Conservation (phyloP, 306 rosid genomes). For the Sophora flavescens region DNA sequence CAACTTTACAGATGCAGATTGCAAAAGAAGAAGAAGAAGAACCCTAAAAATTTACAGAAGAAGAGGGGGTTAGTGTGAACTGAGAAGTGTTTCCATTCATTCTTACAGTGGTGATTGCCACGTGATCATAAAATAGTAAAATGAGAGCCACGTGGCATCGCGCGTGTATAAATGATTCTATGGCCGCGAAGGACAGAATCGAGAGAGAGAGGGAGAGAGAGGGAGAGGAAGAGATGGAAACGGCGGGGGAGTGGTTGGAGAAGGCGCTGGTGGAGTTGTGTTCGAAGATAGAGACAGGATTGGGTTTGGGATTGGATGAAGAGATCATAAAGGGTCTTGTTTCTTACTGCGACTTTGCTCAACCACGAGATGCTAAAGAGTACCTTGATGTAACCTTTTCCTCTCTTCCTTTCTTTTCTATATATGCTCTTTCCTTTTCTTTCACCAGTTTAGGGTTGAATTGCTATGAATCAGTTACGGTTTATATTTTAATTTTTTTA, state of each 20-base stretch:
- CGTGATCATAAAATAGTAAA: not conserved
- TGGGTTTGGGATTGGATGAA: conserved; percentile 70
- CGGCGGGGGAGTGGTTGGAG: conserved; percentile 87
- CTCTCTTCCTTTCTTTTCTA: conserved; percentile 11
- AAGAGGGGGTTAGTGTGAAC: too few relatives aligned
- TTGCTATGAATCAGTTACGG: not conserved
- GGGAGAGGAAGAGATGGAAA: conserved; percentile 64
- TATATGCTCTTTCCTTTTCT: too few relatives aligned
- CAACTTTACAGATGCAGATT: not conserved
- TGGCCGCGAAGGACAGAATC: not conserved
- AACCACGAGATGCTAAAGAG: conserved; percentile 89
- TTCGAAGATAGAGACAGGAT: conserved; percentile 72
- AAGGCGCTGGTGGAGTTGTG: conserved; percentile 82
- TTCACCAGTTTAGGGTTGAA: not conserved
- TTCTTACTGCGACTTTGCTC: conserved; percentile 88
- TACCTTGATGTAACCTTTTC: conserved; percentile 76
- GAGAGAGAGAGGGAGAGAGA: not conserved
- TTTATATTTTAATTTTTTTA: not conserved
- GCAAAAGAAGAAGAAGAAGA: not conserved
- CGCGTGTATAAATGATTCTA: not conserved
- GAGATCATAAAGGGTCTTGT: conserved; percentile 91
- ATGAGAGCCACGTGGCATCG: conserved; percentile 5
- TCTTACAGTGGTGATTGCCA: not conserved
- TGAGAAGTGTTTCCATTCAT: too few relatives aligned
- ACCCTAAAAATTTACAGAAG: too few relatives aligned